Evolutionary conservation across 1,139 yeast species (phyloP).

Genomic region (Blastobotrys petasosporus): DNA sequence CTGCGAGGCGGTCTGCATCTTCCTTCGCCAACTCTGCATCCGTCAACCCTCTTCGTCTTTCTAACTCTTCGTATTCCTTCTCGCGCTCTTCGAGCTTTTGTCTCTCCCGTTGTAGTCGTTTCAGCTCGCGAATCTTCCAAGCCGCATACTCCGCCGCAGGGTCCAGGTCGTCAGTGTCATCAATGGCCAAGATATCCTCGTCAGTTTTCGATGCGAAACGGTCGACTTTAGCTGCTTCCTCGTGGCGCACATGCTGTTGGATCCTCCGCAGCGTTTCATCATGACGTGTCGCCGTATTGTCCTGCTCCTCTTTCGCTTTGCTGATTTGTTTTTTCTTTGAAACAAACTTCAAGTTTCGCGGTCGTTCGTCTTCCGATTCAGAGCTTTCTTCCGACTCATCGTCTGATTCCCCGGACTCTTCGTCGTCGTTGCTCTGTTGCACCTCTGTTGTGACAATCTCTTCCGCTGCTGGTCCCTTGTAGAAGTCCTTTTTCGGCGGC

Average conservation of each 20-base stretch:
- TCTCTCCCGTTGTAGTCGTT: slow-evolving; percentile 42
- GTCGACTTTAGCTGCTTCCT: slow-evolving; percentile 15
- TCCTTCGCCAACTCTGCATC: slow-evolving; percentile 29
- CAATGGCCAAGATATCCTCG: slow-evolving; percentile 36
- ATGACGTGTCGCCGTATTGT: slow-evolving; percentile 8
- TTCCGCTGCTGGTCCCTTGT: slow-evolving; percentile 19
- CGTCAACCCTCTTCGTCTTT: slow-evolving; percentile 29
- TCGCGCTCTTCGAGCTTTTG: slow-evolving; percentile 36
- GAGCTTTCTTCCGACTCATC: slow-evolving; percentile 10
- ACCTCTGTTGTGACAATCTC: slow-evolving; percentile 7
- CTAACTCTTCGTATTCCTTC: slow-evolving; percentile 38
- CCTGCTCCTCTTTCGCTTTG: slow-evolving; percentile 1
- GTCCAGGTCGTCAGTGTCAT: slow-evolving; percentile 52
- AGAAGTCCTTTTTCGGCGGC: slow-evolving; percentile 21
- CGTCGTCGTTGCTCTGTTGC: slow-evolving; percentile 11
- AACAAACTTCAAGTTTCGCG: slow-evolving; percentile 22
- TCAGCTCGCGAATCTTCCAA: slow-evolving; percentile 44
- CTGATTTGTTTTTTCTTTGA: slow-evolving; percentile 21
- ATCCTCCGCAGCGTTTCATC: slow-evolving; percentile 22
- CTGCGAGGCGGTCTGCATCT: slow-evolving; percentile 15
- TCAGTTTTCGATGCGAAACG: slow-evolving; percentile 15
- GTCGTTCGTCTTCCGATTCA: slow-evolving; percentile 14
- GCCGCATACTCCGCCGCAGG: slow-evolving; percentile 42
- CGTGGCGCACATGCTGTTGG: slow-evolving; percentile 20
- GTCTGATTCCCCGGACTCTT: slow-evolving; percentile 15